These are phyloP conservation scores for Dioscorea alata DNA, from an alignment of 106 monocot genomes.

Conservation along the genomic window DNA sequence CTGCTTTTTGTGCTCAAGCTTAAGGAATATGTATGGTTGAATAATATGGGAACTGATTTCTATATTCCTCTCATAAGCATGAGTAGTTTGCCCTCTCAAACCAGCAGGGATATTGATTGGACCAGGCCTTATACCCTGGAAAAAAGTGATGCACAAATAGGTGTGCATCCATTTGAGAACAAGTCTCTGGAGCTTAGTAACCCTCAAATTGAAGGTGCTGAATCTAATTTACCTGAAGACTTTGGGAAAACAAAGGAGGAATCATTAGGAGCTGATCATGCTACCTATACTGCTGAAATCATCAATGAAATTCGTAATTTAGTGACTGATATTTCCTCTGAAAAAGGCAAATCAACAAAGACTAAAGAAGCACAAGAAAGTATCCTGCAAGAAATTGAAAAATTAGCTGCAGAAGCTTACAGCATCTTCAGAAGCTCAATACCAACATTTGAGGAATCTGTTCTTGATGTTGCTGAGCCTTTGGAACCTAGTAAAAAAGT, in stretches of 20 bases:
- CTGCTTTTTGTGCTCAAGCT: constrained; percentile 87
- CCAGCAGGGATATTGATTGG: constrained; percentile 9
- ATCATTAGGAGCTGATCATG: not conserved
- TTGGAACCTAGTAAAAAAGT: constrained; percentile 26
- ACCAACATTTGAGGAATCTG: constrained; percentile 43
- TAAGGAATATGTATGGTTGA: constrained; percentile 76
- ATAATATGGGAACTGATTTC: constrained; percentile 78
- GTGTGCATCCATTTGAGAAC: not conserved
- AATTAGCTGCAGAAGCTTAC: constrained; percentile 95
- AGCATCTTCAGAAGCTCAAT: constrained; percentile 71
- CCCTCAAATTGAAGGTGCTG: not conserved
- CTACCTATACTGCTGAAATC: constrained; percentile 56
- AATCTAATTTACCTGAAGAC: constrained; percentile 1
- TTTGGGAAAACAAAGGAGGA: constrained; percentile 11
- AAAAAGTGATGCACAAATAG: not conserved
- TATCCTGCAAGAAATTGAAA: constrained; percentile 93
- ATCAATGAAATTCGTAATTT: constrained; percentile 77
- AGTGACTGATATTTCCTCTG: constrained; percentile 75
- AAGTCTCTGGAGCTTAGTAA: not conserved
- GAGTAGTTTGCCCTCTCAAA: constrained; percentile 24
- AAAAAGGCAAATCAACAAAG: constrained; percentile 46
- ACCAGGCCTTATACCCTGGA: constrained; percentile 4
- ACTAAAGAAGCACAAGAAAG: constrained; percentile 68
- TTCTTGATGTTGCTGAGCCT: constrained; percentile 16
- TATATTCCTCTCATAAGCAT: constrained; percentile 57